phyloP scores from a whole-genome alignment of 306 rosid genomes.

The Dryas alaskensis region DNA sequence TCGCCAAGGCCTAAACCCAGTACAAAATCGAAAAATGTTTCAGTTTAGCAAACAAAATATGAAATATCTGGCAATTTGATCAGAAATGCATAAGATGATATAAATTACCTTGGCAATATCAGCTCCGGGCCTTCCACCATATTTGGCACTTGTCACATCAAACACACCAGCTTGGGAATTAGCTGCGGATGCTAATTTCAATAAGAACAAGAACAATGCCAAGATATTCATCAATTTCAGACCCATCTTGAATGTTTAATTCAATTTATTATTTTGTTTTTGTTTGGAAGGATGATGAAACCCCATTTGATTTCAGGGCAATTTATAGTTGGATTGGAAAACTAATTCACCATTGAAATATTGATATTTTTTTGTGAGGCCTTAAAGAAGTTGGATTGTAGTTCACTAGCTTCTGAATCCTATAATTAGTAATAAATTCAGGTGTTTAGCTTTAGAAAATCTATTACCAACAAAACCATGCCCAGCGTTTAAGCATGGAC shows the following conservation, averaged over 20 bases:
- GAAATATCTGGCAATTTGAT: no score
- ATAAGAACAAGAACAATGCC: not conserved
- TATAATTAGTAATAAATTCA: no score
- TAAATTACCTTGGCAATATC: conserved; percentile 26
- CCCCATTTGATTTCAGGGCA: not conserved
- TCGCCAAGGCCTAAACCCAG: conserved; percentile 26
- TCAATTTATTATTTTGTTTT: not conserved
- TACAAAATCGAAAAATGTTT: not conserved
- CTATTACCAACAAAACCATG: no score
- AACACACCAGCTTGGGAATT: not conserved
- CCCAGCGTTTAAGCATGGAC: no score
- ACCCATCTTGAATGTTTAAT: conserved; percentile 9
- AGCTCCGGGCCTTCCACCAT: conserved; percentile 19
- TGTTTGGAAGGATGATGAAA: not conserved
- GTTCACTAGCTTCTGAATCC: no score
- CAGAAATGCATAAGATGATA: no score
- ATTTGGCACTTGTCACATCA: conserved; percentile 16
- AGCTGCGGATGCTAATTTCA: not conserved
- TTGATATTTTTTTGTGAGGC: not conserved
- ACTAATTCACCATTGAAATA: not conserved
- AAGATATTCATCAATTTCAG: not conserved
- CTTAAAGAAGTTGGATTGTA: not conserved
- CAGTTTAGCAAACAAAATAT: no score
- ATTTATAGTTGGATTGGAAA: not conserved
- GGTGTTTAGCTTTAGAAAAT: no score